Base-by-base conservation (phyloP, 2,329 filamentous ascomycete species). In the Cladobotryum mycophilum region DNA sequence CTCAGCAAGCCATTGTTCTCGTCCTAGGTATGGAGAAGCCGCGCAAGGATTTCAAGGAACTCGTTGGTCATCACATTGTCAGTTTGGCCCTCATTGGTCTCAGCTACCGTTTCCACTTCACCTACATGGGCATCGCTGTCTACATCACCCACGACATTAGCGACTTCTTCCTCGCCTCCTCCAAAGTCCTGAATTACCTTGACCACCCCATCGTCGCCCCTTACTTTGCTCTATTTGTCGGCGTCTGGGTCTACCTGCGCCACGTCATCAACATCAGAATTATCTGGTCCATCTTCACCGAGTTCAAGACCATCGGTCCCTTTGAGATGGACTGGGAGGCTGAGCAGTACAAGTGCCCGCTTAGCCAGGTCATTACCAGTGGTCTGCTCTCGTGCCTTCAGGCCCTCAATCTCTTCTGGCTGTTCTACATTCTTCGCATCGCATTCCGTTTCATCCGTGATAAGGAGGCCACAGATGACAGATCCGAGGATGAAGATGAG, bases 91-190 rank as follows among this genome's bases (percentile, higher is more conserved):
- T 97, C 60, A 96, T 97, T 59, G 85, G 72, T 52, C 73, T 92
- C 63, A 93, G 88, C 73, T 97, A 96, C 72, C 84, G 89, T 54
- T 97, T 96, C 76, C 91, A 97, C 71, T 97, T 96, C 69, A 95
- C 90, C 17, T 92, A 96, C 70, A 95, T 97, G 67, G 91, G 91
- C 22, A 72, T 96, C 49, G 88, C 89, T 17, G 89, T 97, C 34
- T 97, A 96, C 70, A 89, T 93, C 55, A 96, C 91, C 9, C 89
- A 95, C 69, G 91, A 97, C 65, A 88, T 96, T 55, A 90, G 85
- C 53, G 91, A 96, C 68, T 96, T 96, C 72, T 96, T 96, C 80
- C 79, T 96, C 41, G 91, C 92, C 36, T 93, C 88, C 2, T 95
- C 89, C 54, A 96, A 96, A 73, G 81, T 85, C 5, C 81, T 96